Evolutionary conservation across 176 grass and related monocot species (phyloP).

Genomic region (Cenchrus purpureus): DNA sequence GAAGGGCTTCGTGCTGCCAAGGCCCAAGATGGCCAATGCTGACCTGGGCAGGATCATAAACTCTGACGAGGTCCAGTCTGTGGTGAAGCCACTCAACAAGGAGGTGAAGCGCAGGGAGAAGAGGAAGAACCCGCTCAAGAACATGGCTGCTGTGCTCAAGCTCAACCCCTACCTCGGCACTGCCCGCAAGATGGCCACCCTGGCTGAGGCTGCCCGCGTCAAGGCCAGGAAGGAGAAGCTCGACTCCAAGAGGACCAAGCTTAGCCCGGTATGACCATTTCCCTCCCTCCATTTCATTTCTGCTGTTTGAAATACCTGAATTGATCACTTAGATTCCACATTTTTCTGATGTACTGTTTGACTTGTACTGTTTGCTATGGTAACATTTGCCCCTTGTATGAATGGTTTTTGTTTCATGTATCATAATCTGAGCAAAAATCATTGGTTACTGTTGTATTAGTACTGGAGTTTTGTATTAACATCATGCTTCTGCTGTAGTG

Average conservation of each 20-base stretch:
- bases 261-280: slow-evolving; percentile 42
- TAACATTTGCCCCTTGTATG: background rate
- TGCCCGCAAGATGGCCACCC: slow-evolving; percentile 71
- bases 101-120: slow-evolving; percentile 65
- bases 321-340: too few species aligned
- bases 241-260: slow-evolving; percentile 60
- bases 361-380: background rate
- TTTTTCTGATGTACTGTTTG: background rate
- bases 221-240: slow-evolving; percentile 84
- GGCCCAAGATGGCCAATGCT: slow-evolving; percentile 80
- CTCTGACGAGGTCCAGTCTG: slow-evolving; percentile 80
- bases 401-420: background rate
- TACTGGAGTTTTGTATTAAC: background rate
- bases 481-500: background rate
- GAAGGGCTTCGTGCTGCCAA: slow-evolving; percentile 79
- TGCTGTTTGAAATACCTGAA: background rate
- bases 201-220: slow-evolving; percentile 71
- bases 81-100: slow-evolving; percentile 76
- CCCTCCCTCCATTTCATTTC: background rate
- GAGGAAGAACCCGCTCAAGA: slow-evolving; percentile 88
- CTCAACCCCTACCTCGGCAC: slow-evolving; percentile 79
- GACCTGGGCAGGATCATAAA: slow-evolving; percentile 87
- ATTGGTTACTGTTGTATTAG: background rate
- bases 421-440: background rate
- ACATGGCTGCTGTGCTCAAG: slow-evolving; percentile 64